These are phyloP conservation scores for Carex scoparia DNA, from an alignment of 176 grass and related monocot species.

Conservation along the genomic window DNA sequence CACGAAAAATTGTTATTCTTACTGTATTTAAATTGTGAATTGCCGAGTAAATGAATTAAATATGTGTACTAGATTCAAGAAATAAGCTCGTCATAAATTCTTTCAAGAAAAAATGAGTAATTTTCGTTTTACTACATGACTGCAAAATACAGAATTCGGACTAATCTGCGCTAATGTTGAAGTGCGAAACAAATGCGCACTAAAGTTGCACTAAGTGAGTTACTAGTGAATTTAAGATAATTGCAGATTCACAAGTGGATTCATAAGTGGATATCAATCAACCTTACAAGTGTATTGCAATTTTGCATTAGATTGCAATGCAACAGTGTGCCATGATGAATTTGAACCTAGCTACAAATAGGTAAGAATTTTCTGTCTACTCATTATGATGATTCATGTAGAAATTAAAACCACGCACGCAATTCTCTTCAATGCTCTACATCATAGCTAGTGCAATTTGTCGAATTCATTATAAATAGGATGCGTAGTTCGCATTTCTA, in stretches of 20 bases:
- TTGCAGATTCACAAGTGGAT: background rate
- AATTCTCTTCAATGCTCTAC: background rate
- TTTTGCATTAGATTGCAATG: constrained; percentile 18
- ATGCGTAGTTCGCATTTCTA: background rate
- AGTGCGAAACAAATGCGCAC: background rate
- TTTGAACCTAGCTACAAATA: constrained; percentile 11
- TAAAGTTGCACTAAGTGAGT: background rate
- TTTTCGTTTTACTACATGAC: background rate
- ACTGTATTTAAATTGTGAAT: background rate
- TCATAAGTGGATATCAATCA: constrained; percentile 19
- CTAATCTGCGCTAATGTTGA: background rate
- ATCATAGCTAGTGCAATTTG: constrained; percentile 12
- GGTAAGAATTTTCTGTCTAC: background rate
- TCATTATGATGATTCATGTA: background rate
- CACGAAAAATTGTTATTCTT: background rate
- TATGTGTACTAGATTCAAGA: background rate
- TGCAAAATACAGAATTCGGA: background rate
- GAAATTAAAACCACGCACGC: background rate
- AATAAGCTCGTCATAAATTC: background rate
- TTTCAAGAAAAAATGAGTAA: background rate
- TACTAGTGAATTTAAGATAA: background rate
- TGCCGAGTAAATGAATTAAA: background rate
- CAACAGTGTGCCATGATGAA: constrained; percentile 10
- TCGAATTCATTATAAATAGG: constrained; percentile 13
- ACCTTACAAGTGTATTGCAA: constrained; percentile 5